Conservation (phyloP, 345 rosid genomes). For the Linum usitatissimum region DNA sequence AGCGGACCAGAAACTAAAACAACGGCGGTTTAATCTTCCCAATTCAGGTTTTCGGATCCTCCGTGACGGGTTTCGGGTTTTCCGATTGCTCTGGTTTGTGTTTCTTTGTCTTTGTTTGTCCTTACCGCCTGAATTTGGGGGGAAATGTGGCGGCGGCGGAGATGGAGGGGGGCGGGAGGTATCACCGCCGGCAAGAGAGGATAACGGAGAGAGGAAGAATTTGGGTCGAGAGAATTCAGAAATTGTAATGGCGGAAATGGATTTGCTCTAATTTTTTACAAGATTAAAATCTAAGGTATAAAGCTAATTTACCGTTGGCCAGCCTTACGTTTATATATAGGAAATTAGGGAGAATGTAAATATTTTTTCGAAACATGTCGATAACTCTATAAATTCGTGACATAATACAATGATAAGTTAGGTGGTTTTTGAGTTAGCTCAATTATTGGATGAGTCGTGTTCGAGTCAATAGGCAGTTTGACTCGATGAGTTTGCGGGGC, state of each 20-base stretch:
- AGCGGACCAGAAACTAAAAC: conserved; percentile 30
- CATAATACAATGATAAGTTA: too few species aligned
- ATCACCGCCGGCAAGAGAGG: conserved; percentile 23
- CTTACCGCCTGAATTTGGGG: not conserved
- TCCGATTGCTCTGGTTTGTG: not conserved
- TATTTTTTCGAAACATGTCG: too few species aligned
- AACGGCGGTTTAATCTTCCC: not conserved
- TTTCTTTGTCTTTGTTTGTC: not conserved
- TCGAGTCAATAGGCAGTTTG: too few species aligned
- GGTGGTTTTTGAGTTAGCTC: too few species aligned
- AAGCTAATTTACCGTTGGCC: not conserved
- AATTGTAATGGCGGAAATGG: conserved; percentile 24
- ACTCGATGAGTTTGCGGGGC: too few species aligned
- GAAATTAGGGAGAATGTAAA: too few species aligned
- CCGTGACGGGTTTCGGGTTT: not conserved
- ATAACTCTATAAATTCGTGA: too few species aligned
- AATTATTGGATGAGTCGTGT: too few species aligned
- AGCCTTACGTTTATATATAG: conserved; percentile 10
- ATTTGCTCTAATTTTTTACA: conserved; percentile 18
- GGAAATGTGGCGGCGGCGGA: conserved; percentile 1
- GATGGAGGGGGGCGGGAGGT: conserved; percentile 15
- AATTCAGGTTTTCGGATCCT: not conserved
- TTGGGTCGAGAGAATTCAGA: not conserved
- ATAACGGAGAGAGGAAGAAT: conserved; percentile 5
- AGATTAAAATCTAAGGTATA: too few species aligned